Conservation (phyloP, 176 grass and related monocot genomes). For the bread wheat (Triticum aestivum) region IWGSC_CS_RefSeq_v2.1 NC_057800.1:512612693-512613192, state of each 20-base stretch:
- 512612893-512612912: not conserved
- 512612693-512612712: not conserved
- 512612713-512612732: constrained; percentile 62
- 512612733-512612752: constrained; percentile 81
- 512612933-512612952: not conserved
- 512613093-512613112: not conserved
- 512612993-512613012: constrained; percentile 6
- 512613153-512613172: constrained; percentile 14
- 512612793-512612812: constrained; percentile 83
- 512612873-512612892: not conserved
- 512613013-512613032: not conserved
- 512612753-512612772: constrained; percentile 89
- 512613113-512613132: not conserved
- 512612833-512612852: constrained; percentile 1
- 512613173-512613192: constrained; percentile 9
- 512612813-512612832: constrained; percentile 65
- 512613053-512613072: constrained; percentile 22
- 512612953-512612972: not conserved
- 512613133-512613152: not conserved
- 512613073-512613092: not conserved
- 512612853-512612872: not conserved
- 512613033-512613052: not conserved
- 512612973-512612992: not conserved
- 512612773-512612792: constrained; percentile 93
- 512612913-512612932: constrained; percentile 11